Conservation (phyloP, 805 yeast genomes). For the Candida adriatica region DNA sequence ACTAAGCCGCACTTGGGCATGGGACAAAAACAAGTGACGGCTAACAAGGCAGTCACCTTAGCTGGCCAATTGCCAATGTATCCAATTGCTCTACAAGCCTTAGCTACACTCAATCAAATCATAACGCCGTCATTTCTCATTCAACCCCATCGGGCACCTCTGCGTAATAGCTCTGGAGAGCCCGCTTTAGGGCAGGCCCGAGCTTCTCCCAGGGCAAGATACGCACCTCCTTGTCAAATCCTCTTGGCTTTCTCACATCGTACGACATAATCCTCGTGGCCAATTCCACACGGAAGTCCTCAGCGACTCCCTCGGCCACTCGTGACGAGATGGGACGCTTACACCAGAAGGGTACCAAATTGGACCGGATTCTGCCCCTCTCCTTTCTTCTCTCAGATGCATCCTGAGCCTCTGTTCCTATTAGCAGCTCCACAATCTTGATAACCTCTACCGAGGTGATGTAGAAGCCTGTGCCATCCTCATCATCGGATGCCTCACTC, state of each 20-base stretch:
- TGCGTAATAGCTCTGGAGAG: constrained; percentile 58
- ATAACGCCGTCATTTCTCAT: no score
- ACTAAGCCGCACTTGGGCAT: no score
- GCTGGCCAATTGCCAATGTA: no score
- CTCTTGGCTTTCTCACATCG: constrained; percentile 55
- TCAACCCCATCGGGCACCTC: constrained; percentile 37
- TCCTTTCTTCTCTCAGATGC: constrained; percentile 51
- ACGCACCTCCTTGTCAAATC: constrained; percentile 62
- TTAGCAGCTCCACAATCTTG: constrained; percentile 54
- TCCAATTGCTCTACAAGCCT: no score
- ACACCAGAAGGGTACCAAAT: constrained; percentile 62
- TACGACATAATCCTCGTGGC: constrained; percentile 63
- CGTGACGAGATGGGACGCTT: constrained; percentile 48
- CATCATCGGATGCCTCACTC: constrained; percentile 28
- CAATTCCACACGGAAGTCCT: constrained; percentile 41
- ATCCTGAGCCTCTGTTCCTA: constrained; percentile 41
- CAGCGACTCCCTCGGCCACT: constrained; percentile 11
- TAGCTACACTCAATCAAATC: no score
- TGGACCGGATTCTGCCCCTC: constrained; percentile 60
- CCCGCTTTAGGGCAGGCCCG: constrained; percentile 54
- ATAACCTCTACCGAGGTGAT: constrained; percentile 64
- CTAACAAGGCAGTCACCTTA: no score
- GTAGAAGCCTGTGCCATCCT: constrained; percentile 29
- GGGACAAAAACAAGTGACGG: no score
- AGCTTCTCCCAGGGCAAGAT: constrained; percentile 55